Evolutionary conservation across 2,329 filamentous ascomycete genomes (phyloP).

Genomic region (Diaporthe australafricana): DNA sequence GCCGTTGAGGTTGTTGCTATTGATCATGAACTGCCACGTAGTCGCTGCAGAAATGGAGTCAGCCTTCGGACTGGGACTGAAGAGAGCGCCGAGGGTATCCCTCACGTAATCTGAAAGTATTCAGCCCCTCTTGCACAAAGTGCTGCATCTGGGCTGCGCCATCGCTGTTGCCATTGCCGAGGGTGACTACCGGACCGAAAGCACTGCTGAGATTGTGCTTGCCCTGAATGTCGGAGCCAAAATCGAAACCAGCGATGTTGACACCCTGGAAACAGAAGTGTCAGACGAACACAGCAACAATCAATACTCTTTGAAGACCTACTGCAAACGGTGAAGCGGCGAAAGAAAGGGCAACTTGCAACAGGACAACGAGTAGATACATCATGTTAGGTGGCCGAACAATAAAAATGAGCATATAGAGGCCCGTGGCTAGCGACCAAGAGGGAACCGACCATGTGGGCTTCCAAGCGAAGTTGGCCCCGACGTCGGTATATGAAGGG

Average conservation of each 20-base stretch:
- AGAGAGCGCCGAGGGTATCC: neutral
- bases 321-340: conserved; percentile 29
- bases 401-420: neutral
- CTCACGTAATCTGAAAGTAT: conserved; percentile 61
- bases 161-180: conserved; percentile 43
- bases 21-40: conserved; percentile 70
- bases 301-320: neutral
- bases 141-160: conserved; percentile 67
- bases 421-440: neutral
- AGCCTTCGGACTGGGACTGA: neutral
- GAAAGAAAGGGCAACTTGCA: neutral
- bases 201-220: conserved; percentile 48
- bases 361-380: conserved; percentile 4
- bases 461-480: neutral
- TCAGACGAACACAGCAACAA: neutral
- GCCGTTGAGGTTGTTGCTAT: conserved; percentile 61
- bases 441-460: too few relatives aligned
- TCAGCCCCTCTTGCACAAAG: conserved; percentile 65
- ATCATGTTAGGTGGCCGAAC: neutral
- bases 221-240: conserved; percentile 57
- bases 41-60: conserved; percentile 42
- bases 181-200: conserved; percentile 46
- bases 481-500: neutral
- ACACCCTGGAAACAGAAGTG: conserved; percentile 42
- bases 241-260: conserved; percentile 62